phyloP scores from a whole-genome alignment of 257 asterid genomes.

The Solanum chilense region DNA sequence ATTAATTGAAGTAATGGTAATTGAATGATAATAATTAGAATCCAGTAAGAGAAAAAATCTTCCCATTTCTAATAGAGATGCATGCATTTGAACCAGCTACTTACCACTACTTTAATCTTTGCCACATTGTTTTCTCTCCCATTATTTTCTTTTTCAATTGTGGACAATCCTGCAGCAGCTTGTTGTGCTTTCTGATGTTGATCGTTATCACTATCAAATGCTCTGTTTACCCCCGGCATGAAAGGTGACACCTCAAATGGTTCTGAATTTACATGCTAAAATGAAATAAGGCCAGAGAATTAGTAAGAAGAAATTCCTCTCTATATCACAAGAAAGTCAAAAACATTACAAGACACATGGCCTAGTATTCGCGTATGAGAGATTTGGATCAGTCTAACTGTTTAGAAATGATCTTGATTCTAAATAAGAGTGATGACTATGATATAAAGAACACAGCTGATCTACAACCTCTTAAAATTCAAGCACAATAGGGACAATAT shows the following conservation, averaged over 20 bases:
- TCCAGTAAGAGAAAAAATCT: not conserved
- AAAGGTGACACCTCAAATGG: conserved; percentile 96
- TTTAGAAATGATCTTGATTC: not conserved
- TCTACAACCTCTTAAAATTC: not conserved
- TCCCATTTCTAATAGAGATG: not conserved
- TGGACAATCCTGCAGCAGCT: conserved; percentile 32
- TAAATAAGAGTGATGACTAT: not conserved
- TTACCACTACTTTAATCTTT: conserved; percentile 98
- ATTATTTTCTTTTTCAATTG: conserved; percentile 52
- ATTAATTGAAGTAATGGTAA: not conserved
- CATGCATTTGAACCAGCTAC: conserved; percentile 6
- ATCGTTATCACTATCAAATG: conserved; percentile 62
- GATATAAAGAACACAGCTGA: not conserved
- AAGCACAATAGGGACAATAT: not conserved
- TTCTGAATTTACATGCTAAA: conserved; percentile 87
- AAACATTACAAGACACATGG: not conserved
- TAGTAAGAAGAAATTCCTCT: not conserved
- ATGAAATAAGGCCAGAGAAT: conserved; percentile 8
- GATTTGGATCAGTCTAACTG: not conserved
- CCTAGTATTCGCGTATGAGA: not conserved
- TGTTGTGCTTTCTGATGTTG: conserved; percentile 47
- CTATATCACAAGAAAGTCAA: not conserved
- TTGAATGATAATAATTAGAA: not conserved
- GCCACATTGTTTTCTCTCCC: conserved; percentile 92
- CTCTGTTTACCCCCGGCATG: conserved; percentile 74